Base-by-base conservation (phyloP, 2,329 filamentous ascomycete genomes). In the Proliferodiscus dingleyae region DNA sequence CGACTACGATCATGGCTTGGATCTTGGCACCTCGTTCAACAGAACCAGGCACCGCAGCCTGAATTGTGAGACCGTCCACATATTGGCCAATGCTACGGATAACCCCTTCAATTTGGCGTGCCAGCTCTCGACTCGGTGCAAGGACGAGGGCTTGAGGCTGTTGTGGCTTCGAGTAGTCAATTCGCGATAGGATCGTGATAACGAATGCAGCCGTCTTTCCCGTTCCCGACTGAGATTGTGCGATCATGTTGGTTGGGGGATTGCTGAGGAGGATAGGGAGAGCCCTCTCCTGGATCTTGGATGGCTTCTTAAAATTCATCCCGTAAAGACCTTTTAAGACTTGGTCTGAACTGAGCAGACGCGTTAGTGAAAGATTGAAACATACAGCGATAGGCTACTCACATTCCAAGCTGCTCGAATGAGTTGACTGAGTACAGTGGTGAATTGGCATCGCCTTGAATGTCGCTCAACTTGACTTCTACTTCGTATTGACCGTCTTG, bases 201-300 rank as follows among this genome's bases (percentile, higher is more conserved):
- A 93, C 87, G 66, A 98, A 98, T 18, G 93, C 93, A 16, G 90
- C 93, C 0, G 93, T 98, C 74, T 98, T 98, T 62, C 93, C 93
- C 16, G 93, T 98, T 58, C 93, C 93, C 2, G 93, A 98, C 68
- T 98, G 93, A n/a, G 93, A 98, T 69, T 98, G 93, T 3, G 90
- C 93, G 62, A 98, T 91, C 78, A 98, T 86, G 68, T 97, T 97
- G 54, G 77, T 77, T 1, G 91, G 85, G n/a, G 93, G 91, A 62
- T 95, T 75, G 58, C 78, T 72, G 53, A 98, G 78, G 62, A 98
- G 85, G 45, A 98, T 76, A 22, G 93, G 93, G 15, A 98, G 78
- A 1, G 93, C 93, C 58, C 85, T 88, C 67, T 95, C 93, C 71
- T 98, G 93, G 55, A 98, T 95, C 72, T 98, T 98, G 46, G 93